Percentiles rank a stretch among this genome's conserved stretches.
Evolutionary conservation across 352 stramenopile species (phyloP).

Genomic region (Phytophthora citricola): DNA sequence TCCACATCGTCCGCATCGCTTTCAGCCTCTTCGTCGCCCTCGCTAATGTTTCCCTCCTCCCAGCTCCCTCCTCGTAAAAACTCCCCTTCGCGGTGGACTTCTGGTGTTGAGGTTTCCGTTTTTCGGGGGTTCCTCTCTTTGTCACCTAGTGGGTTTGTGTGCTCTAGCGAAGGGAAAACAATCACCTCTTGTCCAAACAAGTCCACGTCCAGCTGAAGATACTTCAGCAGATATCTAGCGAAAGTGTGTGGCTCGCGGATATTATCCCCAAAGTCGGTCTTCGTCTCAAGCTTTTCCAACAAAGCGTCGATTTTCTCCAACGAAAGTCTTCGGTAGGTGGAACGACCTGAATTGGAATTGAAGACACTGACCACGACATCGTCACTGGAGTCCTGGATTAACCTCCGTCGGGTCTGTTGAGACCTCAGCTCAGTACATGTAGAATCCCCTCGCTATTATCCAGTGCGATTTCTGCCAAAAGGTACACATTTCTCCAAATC

Average conservation of each 20-base stretch:
- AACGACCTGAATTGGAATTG: conserved; percentile 49
- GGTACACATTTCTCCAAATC: conserved; percentile 61
- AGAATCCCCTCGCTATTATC: conserved; percentile 6
- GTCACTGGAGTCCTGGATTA: conserved; percentile 32
- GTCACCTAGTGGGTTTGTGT: conserved; percentile 3
- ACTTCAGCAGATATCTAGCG: conserved; percentile 40
- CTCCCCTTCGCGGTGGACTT: conserved; percentile 7
- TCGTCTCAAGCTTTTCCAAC: conserved; percentile 11
- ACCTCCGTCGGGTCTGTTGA: conserved; percentile 7
- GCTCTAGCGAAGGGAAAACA: conserved; percentile 54
- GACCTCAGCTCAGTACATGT: not conserved
- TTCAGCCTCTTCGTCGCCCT: conserved; percentile 15
- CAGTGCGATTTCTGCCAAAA: conserved; percentile 48
- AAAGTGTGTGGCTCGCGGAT: conserved; percentile 38
- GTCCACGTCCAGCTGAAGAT: conserved; percentile 63
- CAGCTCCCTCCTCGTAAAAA: conserved; percentile 21
- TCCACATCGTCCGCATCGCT: conserved; percentile 14
- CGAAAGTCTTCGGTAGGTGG: conserved; percentile 31
- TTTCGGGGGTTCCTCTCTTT: conserved; percentile 5
- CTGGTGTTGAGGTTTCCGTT: not conserved
- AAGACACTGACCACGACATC: conserved; percentile 48
- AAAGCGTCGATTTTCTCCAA: conserved; percentile 14
- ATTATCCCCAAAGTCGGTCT: not conserved
- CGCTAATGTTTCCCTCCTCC: conserved; percentile 22
- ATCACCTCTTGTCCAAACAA: conserved; percentile 63